Percentiles rank a stretch among this genome's conserved stretches.
These are phyloP conservation scores for Debaryomyces singareniensis DNA, from an alignment of 1,139 yeast genomes.

Conservation along the genomic window DNA sequence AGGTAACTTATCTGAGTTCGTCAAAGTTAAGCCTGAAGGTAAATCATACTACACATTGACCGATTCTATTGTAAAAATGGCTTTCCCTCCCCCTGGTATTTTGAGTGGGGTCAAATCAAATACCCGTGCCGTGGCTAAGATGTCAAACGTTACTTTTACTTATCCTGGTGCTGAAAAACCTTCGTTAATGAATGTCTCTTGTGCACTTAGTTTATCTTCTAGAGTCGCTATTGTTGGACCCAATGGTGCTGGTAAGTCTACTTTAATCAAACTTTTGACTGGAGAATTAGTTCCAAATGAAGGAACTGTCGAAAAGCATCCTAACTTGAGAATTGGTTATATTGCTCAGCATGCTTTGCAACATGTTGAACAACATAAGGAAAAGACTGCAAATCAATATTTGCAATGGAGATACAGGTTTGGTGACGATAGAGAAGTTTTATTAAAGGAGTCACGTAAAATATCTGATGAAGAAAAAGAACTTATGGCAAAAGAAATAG, in stretches of 20 bases:
- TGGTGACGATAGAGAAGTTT: constrained; percentile 97
- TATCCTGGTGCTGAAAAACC: constrained; percentile 91
- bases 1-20: constrained; percentile 92
- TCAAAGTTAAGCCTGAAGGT: constrained; percentile 90
- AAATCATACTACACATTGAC: constrained; percentile 94
- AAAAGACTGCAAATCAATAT: constrained; percentile 95
- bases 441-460: constrained; percentile 88
- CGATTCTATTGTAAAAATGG: constrained; percentile 91
- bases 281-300: constrained; percentile 82
- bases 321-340: constrained; percentile 95
- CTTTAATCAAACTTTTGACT: constrained; percentile 85
- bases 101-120: constrained; percentile 92
- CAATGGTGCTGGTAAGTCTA: constrained; percentile 98
- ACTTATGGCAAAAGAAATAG: constrained; percentile 73
- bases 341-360: constrained; percentile 98
- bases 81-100: constrained; percentile 97
- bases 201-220: constrained; percentile 84
- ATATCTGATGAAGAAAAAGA: constrained; percentile 78
- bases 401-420: constrained; percentile 97
- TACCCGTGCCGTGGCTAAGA: constrained; percentile 92
- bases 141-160: constrained; percentile 77
- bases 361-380: constrained; percentile 95
- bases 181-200: constrained; percentile 70
- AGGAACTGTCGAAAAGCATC: constrained; percentile 96
- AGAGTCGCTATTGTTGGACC: constrained; percentile 97